Evolutionary conservation across 257 asterid genomes (phyloP), one percentile per base, ranked within the genome.

Genomic region (Nicotiana tomentosiformis): DNA sequence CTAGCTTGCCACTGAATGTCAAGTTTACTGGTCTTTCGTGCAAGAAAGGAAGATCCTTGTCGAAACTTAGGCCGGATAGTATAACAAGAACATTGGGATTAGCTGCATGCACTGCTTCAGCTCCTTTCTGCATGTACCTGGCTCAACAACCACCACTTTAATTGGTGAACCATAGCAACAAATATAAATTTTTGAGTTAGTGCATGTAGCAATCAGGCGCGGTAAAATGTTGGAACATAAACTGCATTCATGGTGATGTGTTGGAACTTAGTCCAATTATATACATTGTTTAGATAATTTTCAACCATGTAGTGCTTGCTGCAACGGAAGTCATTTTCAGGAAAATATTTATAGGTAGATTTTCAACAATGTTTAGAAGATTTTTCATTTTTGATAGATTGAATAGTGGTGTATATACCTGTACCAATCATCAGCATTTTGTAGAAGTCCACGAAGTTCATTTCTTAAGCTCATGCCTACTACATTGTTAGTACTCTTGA

Each of bases 381-480:
- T 37, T 37, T 37, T 37, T 37, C 43, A 37, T 29, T 29, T 29
- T 29, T 29, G 30, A 32, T 43, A 43, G 51, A 8, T 43, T 10
- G 62, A 74, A 23, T 26, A 74, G 64, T 62, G 18, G 68, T 29
- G 26, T 26, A 1, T 15, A 3, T 89, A 91, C 97, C 91, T 92
- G 92, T 91, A 96, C 99, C 98, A 96, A 78, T 93, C 99, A 30
- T 87, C 77, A 66, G 87, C 87, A 14, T 94, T 96, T 80, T 96
- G 98, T 86, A 77, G 89, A 9, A 89, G 90, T 16, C 98, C 98
- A 4, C 97, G 88, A 20, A 96, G 98, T 86, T 96, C 99, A 86
- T 96, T 96, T 81, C 98, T 85, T 65, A 96, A 81, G 93, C 99
- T 96, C 98, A 96, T 96, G 37, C 85, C 98, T 5, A 96, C 93